phyloP scores from a whole-genome alignment of 2,329 filamentous ascomycete species.

The Trichoderma atrobrunneum region DNA sequence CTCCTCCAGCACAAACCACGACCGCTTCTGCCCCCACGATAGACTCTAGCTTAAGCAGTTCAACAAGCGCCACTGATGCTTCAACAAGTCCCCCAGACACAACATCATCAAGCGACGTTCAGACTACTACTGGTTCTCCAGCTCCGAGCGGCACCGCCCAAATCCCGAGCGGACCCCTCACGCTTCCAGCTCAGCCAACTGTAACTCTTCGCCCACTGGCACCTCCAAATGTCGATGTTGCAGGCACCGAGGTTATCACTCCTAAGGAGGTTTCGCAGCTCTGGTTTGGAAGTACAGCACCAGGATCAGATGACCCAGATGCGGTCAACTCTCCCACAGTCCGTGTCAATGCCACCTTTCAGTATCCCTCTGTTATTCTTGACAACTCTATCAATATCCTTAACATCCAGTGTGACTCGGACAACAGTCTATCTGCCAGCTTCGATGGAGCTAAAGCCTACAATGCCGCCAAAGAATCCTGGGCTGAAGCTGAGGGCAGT shows the following conservation, averaged over 20 bases:
- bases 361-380: constrained; percentile 2
- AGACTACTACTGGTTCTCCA: not conserved
- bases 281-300: not conserved
- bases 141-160: not conserved
- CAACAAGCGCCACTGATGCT: not conserved
- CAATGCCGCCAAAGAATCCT: not conserved
- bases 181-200: not conserved
- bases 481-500: not conserved
- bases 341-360: not conserved
- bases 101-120: not conserved
- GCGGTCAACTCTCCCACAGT: constrained; percentile 1
- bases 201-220: not conserved
- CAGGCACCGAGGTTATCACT: not conserved
- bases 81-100: not conserved
- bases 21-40: not conserved
- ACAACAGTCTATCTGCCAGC: not conserved
- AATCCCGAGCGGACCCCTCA: not conserved
- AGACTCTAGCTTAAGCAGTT: not conserved
- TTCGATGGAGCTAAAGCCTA: not conserved
- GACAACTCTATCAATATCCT: constrained; percentile 3
- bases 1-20: not conserved
- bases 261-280: not conserved
- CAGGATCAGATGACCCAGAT: not conserved
- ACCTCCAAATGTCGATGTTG: not conserved
- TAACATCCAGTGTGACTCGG: not conserved